Evolutionary conservation across 305 asterid species (phyloP), one percentile per base, ranked within the genome.

Genomic region (Withania somnifera): DNA sequence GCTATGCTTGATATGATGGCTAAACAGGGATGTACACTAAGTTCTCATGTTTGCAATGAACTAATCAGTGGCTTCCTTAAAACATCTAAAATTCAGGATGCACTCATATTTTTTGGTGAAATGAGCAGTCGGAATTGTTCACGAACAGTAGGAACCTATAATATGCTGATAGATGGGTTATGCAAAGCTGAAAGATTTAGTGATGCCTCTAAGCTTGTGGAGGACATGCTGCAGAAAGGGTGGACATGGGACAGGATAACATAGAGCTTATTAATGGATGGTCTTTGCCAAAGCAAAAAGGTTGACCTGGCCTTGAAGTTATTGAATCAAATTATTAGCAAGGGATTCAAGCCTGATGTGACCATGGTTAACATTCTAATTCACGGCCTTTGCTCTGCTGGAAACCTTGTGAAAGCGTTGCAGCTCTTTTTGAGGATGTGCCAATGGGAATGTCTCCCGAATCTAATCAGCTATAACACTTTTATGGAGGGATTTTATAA

Each of bases 401-500:
- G 94, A 53, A 90, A 90, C 88, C 88, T 86, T 84, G 89, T 83
- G 78, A 81, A 76, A 42, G 97, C 95, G 64, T 69, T 90, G 85
- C 85, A 89, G 1, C 77, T 94, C 81, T 95, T 90, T 88, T 78
- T 93, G 83, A 89, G 88, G 85, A 96, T 94, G 98, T 88, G 85
- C 67, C 78, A 56, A 61, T 68, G 82, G 89, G 86, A 86, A 78
- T 91, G 94, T 87, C 81, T 85, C 64, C 98, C 98, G 11, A 90
- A 88, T 87, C 92, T 96, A 32, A 95, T 94, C 47, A 90, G 97
- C 53, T 89, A 89, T 88, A 96, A 96, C 88, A 91, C 97, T 38
- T 90, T 94, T 15, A 91, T 96, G 99, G 98, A 94, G 82, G 99
- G 99, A 32, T 96, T 93, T 84, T 96, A 89, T 82, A 94, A 90